phyloP scores from a whole-genome alignment of 2,329 filamentous ascomycete genomes.

The Microsporum ferrugineum region DNA sequence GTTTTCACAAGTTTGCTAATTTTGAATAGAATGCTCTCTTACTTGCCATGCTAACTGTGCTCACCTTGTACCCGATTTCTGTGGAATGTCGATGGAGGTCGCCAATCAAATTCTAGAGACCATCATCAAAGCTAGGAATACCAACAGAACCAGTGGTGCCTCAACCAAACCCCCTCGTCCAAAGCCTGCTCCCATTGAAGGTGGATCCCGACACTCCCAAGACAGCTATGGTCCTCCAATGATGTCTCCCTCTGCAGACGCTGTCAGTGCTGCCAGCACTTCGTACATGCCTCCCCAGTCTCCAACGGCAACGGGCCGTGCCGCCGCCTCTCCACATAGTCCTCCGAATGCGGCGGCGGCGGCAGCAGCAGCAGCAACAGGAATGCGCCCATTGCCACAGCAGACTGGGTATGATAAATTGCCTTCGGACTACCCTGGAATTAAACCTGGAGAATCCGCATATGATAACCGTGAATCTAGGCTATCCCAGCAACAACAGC shows the following conservation, averaged over 20 bases:
- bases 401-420: conserved; percentile 35
- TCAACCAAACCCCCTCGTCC: conserved; percentile 58
- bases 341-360: conserved; percentile 39
- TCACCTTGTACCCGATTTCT: conserved; percentile 95
- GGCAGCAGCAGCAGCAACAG: conserved; percentile 39
- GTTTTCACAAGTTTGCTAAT: not conserved
- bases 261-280: conserved; percentile 33
- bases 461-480: conserved; percentile 23
- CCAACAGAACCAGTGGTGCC: conserved; percentile 45
- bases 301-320: conserved; percentile 33
- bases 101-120: conserved; percentile 88
- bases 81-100: conserved; percentile 96
- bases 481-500: conserved; percentile 22
- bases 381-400: conserved; percentile 34
- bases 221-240: conserved; percentile 27
- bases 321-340: conserved; percentile 32
- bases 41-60: conserved; percentile 86
- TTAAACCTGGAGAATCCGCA: conserved; percentile 10
- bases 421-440: conserved; percentile 33
- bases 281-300: conserved; percentile 38
- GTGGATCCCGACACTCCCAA: conserved; percentile 28
- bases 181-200: conserved; percentile 28
- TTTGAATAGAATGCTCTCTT: conserved; percentile 63
- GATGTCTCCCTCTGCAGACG: conserved; percentile 30
- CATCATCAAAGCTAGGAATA: conserved; percentile 66